Base-by-base conservation (phyloP, 2,329 filamentous ascomycete species). In the Trichoderma sp. region DNA sequence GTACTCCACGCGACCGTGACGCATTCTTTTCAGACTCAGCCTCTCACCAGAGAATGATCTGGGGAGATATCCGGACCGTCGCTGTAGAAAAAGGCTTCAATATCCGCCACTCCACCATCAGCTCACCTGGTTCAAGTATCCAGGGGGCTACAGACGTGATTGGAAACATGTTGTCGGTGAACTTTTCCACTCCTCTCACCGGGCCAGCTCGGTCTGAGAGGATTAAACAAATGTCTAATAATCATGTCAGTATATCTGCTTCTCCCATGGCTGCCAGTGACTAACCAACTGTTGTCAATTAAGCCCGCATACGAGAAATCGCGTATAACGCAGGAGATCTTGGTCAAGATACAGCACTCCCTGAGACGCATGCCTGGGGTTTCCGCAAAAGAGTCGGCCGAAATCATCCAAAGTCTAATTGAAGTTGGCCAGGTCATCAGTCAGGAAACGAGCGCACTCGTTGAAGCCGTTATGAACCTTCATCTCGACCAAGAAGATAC, bases 301-400 rank as follows among this genome's bases (percentile, higher is more conserved):
- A 25, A 81, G 79, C 74, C 76, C 12, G 78, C 79, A 2, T 79
- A 78, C 66, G 73, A 73, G 34, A 76, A 78, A 64, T 75, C 74
- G 4, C 76, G 78, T 9, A 67, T 71, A 7, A 74, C 75, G 48
- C 79, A 81, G 58, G 74, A 78, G 57, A 75, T 78, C 5, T 74
- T 81, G 15, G 75, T 77, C 70, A 78, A 77, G 68, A 73, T 79
- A 3, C 79, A 80, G 67, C 78, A 77, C 5, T 76, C 76, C 3
- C 74, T 81, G n/a, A 77, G 78, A 4, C 76, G 78, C 50, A 79
- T 80, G 76, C 78, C 79, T 7, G 79, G 78, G 10, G 75, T 81
- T 45, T 76, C 78, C 0, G 71, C 75, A 39, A 71, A 72, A 27
- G 77, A 80, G 27, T 76, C 78, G 2, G 72, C 72, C 27, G 78